Conservation (phyloP, 2,329 filamentous ascomycete species). For the Cladosporium sphaerospermum region DNA sequence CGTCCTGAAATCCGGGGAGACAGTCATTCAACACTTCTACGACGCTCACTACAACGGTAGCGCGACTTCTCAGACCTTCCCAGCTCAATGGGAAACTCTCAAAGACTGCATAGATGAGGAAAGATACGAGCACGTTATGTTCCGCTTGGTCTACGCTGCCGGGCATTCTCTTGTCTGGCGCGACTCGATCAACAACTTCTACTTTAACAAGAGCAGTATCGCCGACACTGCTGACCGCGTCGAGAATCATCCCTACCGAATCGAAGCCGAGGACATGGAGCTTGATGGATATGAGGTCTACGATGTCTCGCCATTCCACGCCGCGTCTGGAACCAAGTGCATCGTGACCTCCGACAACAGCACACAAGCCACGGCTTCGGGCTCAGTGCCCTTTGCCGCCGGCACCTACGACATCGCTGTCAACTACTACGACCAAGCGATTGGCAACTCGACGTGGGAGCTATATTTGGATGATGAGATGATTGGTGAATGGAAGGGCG, state of each 20-base stretch:
- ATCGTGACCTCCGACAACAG: slow-evolving; percentile 52
- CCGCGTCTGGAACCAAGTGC: slow-evolving; percentile 50
- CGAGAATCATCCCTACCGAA: slow-evolving; percentile 56
- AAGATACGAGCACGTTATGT: slow-evolving; percentile 53
- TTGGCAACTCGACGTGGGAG: slow-evolving; percentile 52
- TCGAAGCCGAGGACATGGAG: slow-evolving; percentile 62
- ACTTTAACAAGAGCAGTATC: slow-evolving; percentile 55
- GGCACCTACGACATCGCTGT: slow-evolving; percentile 59
- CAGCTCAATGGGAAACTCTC: slow-evolving; percentile 49
- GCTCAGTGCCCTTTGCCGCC: slow-evolving; percentile 42
- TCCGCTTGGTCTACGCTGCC: slow-evolving; percentile 58
- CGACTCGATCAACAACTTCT: slow-evolving; percentile 61
- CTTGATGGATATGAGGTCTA: slow-evolving; percentile 53
- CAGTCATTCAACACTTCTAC: slow-evolving; percentile 63
- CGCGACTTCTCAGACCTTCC: slow-evolving; percentile 55
- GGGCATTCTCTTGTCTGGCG: slow-evolving; percentile 67
- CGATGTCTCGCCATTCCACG: slow-evolving; percentile 52
- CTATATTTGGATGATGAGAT: slow-evolving; percentile 48
- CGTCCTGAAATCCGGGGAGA: slow-evolving; percentile 55
- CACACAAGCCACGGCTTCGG: slow-evolving; percentile 45
- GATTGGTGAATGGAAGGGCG: slow-evolving; percentile 49
- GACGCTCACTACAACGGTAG: slow-evolving; percentile 57
- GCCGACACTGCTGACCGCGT: slow-evolving; percentile 52
- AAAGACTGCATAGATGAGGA: slow-evolving; percentile 53
- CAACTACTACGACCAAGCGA: slow-evolving; percentile 59